Conservation (phyloP, 106 monocot species). For the Hemerocallis citrina region DNA sequence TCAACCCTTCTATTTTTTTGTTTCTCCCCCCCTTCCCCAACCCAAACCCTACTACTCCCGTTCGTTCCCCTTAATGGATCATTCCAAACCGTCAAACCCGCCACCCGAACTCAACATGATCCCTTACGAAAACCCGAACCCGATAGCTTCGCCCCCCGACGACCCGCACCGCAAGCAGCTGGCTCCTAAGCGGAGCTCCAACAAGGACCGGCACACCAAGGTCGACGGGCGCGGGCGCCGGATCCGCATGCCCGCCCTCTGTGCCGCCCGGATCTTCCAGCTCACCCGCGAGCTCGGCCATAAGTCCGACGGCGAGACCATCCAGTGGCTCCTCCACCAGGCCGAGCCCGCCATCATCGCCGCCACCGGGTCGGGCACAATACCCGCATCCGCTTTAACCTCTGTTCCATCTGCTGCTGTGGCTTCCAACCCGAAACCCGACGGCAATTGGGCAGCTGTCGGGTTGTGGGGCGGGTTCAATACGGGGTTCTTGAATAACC, state of each 20-base stretch:
- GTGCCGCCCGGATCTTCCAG: slow-evolving; percentile 71
- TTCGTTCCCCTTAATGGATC: no score
- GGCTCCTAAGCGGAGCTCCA: slow-evolving; percentile 51
- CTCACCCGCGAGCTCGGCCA: slow-evolving; percentile 68
- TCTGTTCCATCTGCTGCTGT: no score
- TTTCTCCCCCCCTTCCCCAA: no score
- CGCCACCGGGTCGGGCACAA: slow-evolving; percentile 66
- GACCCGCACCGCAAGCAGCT: slow-evolving; percentile 24
- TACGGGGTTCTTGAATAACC: neutral
- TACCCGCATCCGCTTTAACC: slow-evolving; percentile 46
- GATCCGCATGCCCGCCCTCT: slow-evolving; percentile 71
- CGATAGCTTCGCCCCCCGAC: no score
- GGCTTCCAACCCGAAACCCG: neutral
- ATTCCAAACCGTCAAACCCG: no score
- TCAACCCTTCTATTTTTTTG: no score
- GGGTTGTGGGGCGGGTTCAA: slow-evolving; percentile 9
- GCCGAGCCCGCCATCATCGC: slow-evolving; percentile 68
- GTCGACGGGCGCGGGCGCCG: slow-evolving; percentile 61
- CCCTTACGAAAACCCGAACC: neutral
- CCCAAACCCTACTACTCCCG: no score
- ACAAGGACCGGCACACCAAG: slow-evolving; percentile 73
- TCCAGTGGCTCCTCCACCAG: slow-evolving; percentile 71
- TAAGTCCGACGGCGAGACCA: slow-evolving; percentile 70
- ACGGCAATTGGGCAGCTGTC: neutral
- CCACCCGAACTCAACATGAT: neutral